Conservation (phyloP, 2,329 filamentous ascomycete genomes). For the Clonostachys solani region DNA sequence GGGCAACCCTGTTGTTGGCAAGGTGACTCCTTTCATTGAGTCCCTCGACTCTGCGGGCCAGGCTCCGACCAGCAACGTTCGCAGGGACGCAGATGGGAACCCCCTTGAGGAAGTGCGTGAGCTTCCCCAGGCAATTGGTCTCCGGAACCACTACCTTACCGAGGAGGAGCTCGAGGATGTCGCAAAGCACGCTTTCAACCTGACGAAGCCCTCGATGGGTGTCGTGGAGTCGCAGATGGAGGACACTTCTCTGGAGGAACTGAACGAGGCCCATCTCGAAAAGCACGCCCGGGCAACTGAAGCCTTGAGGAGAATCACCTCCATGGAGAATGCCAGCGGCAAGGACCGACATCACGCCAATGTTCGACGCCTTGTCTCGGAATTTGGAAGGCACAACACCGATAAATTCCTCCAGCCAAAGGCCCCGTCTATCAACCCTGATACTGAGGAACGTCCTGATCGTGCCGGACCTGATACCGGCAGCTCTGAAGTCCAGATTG, state of each 20-base stretch:
- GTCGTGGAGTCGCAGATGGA: constrained; percentile 31
- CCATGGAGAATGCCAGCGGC: constrained; percentile 70
- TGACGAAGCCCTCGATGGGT: constrained; percentile 56
- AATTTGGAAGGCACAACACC: constrained; percentile 88
- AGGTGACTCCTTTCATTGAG: constrained; percentile 76
- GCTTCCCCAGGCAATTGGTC: constrained; percentile 40
- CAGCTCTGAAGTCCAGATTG: constrained; percentile 95
- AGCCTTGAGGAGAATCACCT: constrained; percentile 76
- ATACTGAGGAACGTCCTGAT: constrained; percentile 30
- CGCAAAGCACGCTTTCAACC: constrained; percentile 60
- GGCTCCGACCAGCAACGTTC: constrained; percentile 25
- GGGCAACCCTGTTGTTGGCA: constrained; percentile 77
- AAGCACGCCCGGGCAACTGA: constrained; percentile 65
- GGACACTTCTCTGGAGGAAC: constrained; percentile 28
- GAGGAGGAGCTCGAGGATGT: constrained; percentile 63
- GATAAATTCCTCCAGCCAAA: constrained; percentile 66
- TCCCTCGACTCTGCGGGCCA: constrained; percentile 69
- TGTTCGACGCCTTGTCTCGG: constrained; percentile 76
- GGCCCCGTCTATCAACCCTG: constrained; percentile 38
- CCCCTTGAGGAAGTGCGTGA: constrained; percentile 27
- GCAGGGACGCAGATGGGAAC: constrained; percentile 36
- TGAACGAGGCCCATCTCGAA: constrained; percentile 39
- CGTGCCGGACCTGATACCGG: constrained; percentile 91
- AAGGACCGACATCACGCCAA: constrained; percentile 80
- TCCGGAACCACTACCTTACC: constrained; percentile 75